Base-by-base conservation (phyloP, 176 grass and related monocot genomes). In the Aegilops bicornis region DNA sequence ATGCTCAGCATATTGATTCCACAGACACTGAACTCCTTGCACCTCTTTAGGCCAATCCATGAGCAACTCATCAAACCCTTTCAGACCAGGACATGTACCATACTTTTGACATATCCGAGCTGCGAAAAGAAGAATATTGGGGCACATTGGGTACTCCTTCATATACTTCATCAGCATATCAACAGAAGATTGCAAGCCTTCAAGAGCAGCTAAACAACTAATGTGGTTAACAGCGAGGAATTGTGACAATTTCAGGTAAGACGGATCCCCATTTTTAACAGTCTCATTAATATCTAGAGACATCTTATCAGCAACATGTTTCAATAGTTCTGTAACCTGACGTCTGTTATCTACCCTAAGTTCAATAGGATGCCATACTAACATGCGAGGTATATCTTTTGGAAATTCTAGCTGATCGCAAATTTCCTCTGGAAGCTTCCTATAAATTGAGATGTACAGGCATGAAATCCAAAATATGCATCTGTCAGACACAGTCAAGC, bases 381-480 rank as follows among this genome's bases (percentile, higher is more conserved):
- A 87, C 69, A 52, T 47, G 79, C 32, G 56, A 45, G 86, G 79
- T 71, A 99, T 33, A 86, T 88, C 33, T 88, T 96, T 99, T 76
- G 88, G 87, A 13, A 83, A 87, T 72, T 96, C 94, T 76, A 99
- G 60, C 74, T 89, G 79, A 81, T 89, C 43, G 45, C 52, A 78
- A 79, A 99, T 88, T 89, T 86, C 87, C 75, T 93, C 87, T n/a
- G 97, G 97, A 90, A 99, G 92, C 68, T 91, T 91, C 90, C 79
- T 82, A 81, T 99, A 99, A 66, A 94, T 87, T 32, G 87, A 88
- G 66, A 99, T 42, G 80, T 96, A 96, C 74, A 96, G 83, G 84
- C 89, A 92, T 64, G 86, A 94, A 84, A 96, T 90, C 94, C 91
- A 94, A 91, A 99, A 99, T 88, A 96, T 87, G 81, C 94, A 99